phyloP scores from a whole-genome alignment of 805 yeast genomes.

The Candida ulmi region DNA sequence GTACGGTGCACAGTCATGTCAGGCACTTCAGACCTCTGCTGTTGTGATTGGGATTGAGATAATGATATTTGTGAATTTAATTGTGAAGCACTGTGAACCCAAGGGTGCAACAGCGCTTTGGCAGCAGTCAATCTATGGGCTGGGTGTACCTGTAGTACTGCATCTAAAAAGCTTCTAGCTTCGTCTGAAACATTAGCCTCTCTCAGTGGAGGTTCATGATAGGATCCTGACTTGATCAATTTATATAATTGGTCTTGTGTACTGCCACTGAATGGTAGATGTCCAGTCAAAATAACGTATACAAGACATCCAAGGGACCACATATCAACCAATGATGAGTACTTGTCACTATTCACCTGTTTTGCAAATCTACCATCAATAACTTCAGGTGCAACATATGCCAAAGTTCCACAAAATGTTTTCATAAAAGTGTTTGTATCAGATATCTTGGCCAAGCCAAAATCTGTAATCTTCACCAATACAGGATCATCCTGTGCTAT shows the following conservation, averaged over 20 bases:
- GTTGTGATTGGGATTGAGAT: slow-evolving; percentile 70
- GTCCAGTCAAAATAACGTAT: slow-evolving; percentile 88
- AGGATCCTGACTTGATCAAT: slow-evolving; percentile 72
- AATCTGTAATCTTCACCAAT: slow-evolving; percentile 87
- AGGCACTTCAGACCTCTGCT: slow-evolving; percentile 37
- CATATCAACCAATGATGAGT: slow-evolving; percentile 88
- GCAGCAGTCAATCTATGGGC: slow-evolving; percentile 64
- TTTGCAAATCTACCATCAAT: slow-evolving; percentile 35
- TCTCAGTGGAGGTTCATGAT: slow-evolving; percentile 69
- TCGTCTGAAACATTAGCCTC: slow-evolving; percentile 59
- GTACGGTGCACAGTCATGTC: slow-evolving; percentile 15
- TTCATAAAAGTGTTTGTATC: slow-evolving; percentile 83
- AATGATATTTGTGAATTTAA: slow-evolving; percentile 43
- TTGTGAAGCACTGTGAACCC: slow-evolving; percentile 45
- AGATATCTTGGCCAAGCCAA: slow-evolving; percentile 90
- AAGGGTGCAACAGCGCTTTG: slow-evolving; percentile 72
- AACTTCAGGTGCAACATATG: slow-evolving; percentile 96
- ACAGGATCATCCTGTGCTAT: slow-evolving; percentile 91
- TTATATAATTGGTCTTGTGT: slow-evolving; percentile 82
- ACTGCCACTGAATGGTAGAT: slow-evolving; percentile 89
- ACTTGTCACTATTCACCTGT: slow-evolving; percentile 30
- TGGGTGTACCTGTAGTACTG: slow-evolving; percentile 75
- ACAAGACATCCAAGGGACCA: slow-evolving; percentile 97
- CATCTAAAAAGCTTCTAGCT: slow-evolving; percentile 67
- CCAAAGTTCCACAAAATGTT: slow-evolving; percentile 96